phyloP scores from a whole-genome alignment of 2,329 filamentous ascomycete genomes.

The Fusarium sp. region DNA sequence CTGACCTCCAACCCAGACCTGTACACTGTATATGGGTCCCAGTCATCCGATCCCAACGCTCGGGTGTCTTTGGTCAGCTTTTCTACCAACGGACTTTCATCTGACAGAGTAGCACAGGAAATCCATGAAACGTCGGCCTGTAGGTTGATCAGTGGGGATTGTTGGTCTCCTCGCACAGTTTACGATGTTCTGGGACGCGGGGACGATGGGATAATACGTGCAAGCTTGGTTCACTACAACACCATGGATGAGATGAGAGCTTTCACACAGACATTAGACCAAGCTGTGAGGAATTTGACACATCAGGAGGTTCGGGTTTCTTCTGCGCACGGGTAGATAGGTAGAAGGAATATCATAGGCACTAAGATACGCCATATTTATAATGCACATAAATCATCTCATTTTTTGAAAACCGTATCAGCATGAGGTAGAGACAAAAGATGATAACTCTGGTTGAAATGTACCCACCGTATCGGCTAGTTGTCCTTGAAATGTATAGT shows the following conservation, averaged over 20 bases:
- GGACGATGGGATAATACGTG: conserved; percentile 16
- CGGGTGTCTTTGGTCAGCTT: conserved; percentile 8
- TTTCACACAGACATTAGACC: conserved; percentile 3
- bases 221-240: conserved; percentile 24
- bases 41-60: neutral
- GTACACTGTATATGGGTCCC: conserved; percentile 2
- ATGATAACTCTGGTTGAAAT: no score
- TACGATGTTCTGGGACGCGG: conserved; percentile 20
- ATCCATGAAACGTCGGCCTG: conserved; percentile 16
- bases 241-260: conserved; percentile 17
- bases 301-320: neutral
- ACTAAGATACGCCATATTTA: no score
- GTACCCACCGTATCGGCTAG: no score
- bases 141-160: conserved; percentile 12
- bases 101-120: neutral
- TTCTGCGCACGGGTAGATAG: neutral
- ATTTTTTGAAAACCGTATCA: no score
- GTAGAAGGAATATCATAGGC: neutral
- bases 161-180: conserved; percentile 18
- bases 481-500: no score
- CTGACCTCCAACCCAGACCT: neutral
- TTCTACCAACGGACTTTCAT: neutral
- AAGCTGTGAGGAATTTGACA: conserved; percentile 1
- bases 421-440: no score
- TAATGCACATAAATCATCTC: neutral